Evolutionary conservation across 345 rosid genomes (phyloP).

Genomic region (Eucalyptus curtisii): DNA sequence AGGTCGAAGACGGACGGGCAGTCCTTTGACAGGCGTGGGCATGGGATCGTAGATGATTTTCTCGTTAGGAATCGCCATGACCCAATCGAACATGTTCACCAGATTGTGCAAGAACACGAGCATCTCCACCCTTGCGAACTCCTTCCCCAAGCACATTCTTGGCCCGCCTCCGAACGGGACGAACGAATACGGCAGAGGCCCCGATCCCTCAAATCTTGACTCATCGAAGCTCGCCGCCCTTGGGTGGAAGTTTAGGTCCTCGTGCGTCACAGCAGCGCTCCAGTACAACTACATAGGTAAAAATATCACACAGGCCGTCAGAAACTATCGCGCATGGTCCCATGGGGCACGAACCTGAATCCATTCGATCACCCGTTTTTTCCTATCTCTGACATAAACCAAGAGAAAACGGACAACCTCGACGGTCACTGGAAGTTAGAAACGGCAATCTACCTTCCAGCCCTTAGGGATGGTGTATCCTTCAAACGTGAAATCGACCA

Average conservation of each 20-base stretch:
- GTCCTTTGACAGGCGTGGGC: conserved; percentile 6
- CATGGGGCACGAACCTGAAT: background rate
- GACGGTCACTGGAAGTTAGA: background rate
- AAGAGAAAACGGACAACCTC: background rate
- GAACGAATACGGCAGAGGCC: conserved; percentile 2
- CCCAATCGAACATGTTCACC: conserved; percentile 7
- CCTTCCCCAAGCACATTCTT: conserved; percentile 11
- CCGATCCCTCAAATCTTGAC: conserved; percentile 8
- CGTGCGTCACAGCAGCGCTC: background rate
- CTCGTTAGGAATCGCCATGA: background rate
- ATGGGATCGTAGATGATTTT: background rate
- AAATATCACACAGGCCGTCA: background rate
- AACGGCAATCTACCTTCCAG: conserved; percentile 3
- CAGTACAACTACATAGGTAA: background rate
- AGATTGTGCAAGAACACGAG: conserved; percentile 16
- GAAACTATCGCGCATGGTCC: background rate
- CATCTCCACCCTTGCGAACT: background rate
- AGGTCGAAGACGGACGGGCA: conserved; percentile 1
- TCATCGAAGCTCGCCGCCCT: background rate
- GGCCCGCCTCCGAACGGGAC: conserved; percentile 19
- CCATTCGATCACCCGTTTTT: background rate
- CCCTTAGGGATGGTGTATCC: conserved; percentile 23
- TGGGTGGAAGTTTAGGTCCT: background rate
- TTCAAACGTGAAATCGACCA: conserved; percentile 4
- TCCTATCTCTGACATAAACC: background rate